Evolutionary conservation across 768 basidiomycete species (phyloP).

Genomic region (Hypsizygus marmoreus): DNA sequence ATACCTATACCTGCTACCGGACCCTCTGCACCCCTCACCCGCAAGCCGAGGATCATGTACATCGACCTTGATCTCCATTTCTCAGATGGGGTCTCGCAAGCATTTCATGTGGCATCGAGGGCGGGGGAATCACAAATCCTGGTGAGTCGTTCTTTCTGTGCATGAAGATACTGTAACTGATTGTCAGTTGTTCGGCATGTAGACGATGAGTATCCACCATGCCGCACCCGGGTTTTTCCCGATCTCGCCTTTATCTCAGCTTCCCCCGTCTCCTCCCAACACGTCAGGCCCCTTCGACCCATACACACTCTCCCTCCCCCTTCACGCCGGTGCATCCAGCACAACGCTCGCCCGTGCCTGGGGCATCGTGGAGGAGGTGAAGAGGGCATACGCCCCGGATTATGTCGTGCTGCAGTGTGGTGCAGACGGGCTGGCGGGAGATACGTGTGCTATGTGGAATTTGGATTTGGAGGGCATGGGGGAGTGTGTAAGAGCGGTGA

Average conservation of each 20-base stretch:
- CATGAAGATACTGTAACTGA: not conserved
- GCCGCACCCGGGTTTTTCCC: slow-evolving; percentile 86
- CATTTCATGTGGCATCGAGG: slow-evolving; percentile 53
- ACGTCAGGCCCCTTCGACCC: slow-evolving; percentile 54
- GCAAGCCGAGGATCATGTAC: slow-evolving; percentile 76
- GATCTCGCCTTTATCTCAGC: slow-evolving; percentile 46
- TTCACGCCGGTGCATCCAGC: slow-evolving; percentile 69
- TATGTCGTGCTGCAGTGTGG: too few species aligned
- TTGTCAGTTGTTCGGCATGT: slow-evolving; percentile 7
- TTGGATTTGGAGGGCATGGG: slow-evolving; percentile 57
- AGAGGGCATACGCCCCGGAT: too few species aligned
- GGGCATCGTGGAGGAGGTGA: too few species aligned
- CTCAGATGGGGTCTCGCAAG: slow-evolving; percentile 84
- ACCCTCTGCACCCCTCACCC: slow-evolving; percentile 7
- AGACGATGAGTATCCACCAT: slow-evolving; percentile 88
- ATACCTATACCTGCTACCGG: not conserved
- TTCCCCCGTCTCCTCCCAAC: slow-evolving; percentile 40
- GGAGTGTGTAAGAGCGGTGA: slow-evolving; percentile 70
- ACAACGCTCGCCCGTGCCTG: slow-evolving; percentile 63
- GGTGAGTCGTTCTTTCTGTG: slow-evolving; percentile 31
- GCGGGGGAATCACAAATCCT: slow-evolving; percentile 44
- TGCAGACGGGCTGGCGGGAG: slow-evolving; percentile 83
- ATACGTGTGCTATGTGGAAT: slow-evolving; percentile 76
- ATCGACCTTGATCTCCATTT: slow-evolving; percentile 93
- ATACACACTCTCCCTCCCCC: slow-evolving; percentile 79